Percentiles rank a stretch among this genome's conserved stretches.
These are phyloP conservation scores for Spathaspora boniae DNA, from an alignment of 805 yeast species.

Conservation along the genomic window DNA sequence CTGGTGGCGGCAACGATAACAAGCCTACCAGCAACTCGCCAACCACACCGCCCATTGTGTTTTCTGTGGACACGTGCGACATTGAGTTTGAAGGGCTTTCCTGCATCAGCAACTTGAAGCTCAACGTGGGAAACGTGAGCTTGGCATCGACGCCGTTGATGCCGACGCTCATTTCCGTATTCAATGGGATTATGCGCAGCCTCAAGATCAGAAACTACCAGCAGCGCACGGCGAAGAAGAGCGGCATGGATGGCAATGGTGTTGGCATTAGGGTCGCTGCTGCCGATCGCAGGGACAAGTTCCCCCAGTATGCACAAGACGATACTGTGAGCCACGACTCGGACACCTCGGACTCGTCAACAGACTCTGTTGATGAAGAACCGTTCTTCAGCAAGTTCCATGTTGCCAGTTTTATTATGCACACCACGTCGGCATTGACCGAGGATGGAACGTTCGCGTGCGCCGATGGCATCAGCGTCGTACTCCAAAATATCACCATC, in stretches of 20 bases:
- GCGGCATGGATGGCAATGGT: neutral
- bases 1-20: slow-evolving; percentile 3
- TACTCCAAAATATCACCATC: slow-evolving; percentile 28
- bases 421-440: slow-evolving; percentile 46
- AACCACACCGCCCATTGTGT: slow-evolving; percentile 16
- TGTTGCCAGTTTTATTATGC: slow-evolving; percentile 34
- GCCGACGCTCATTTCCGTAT: slow-evolving; percentile 32
- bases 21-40: neutral
- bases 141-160: slow-evolving; percentile 44
- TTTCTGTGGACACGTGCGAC: slow-evolving; percentile 33
- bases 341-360: slow-evolving; percentile 10
- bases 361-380: slow-evolving; percentile 12
- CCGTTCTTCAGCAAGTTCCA: slow-evolving; percentile 36
- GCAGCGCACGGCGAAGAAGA: slow-evolving; percentile 15
- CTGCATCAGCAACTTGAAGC: slow-evolving; percentile 28
- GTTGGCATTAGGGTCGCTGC: no score
- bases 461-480: slow-evolving; percentile 22
- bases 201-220: slow-evolving; percentile 32
- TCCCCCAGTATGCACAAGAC: slow-evolving; percentile 24
- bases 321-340: slow-evolving; percentile 14
- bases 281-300: slow-evolving; percentile 10
- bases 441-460: slow-evolving; percentile 39
- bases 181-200: slow-evolving; percentile 36
- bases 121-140: slow-evolving; percentile 39
- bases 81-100: slow-evolving; percentile 48